Conservation (phyloP, 2,329 filamentous ascomycete species). For the Aspergillus eucalypticola region DNA sequence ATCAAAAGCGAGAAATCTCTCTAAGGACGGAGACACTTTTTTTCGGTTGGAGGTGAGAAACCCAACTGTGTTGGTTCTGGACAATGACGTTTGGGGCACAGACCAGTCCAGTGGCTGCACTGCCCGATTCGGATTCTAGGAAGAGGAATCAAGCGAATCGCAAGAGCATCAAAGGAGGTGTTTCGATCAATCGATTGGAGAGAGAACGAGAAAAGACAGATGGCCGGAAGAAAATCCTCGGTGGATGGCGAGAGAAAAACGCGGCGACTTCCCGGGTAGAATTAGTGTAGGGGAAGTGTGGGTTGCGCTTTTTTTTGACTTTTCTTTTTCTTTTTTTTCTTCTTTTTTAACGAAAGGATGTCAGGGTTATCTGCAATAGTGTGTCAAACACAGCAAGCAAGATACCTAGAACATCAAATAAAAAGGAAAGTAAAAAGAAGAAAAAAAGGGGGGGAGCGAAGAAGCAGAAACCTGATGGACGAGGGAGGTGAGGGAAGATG, state of each 20-base stretch:
- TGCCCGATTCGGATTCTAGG: slow-evolving; percentile 33
- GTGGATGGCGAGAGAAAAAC: slow-evolving; percentile 13
- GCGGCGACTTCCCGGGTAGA: slow-evolving; percentile 16
- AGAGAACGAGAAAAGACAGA: slow-evolving; percentile 20
- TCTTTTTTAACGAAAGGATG: slow-evolving; percentile 38
- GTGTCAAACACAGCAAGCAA: slow-evolving; percentile 49
- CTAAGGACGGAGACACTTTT: slow-evolving; percentile 20
- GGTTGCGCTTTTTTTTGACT: slow-evolving; percentile 17
- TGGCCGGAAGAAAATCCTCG: slow-evolving; percentile 19
- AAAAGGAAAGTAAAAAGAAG: slow-evolving; percentile 25
- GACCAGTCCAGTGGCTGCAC: slow-evolving; percentile 51
- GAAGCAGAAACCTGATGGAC: slow-evolving; percentile 19
- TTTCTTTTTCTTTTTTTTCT: slow-evolving; percentile 10
- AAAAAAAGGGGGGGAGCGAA: slow-evolving; percentile 20
- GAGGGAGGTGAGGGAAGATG: slow-evolving; percentile 14
- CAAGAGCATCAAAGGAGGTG: slow-evolving; percentile 23
- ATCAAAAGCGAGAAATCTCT: slow-evolving; percentile 24
- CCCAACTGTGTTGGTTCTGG: slow-evolving; percentile 32
- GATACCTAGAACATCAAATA: slow-evolving; percentile 28
- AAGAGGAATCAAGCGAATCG: slow-evolving; percentile 27
- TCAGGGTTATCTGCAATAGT: slow-evolving; percentile 41
- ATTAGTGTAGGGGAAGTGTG: slow-evolving; percentile 21
- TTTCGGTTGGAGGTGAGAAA: slow-evolving; percentile 22
- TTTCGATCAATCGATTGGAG: slow-evolving; percentile 14
- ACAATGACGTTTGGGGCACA: slow-evolving; percentile 39